Conservation (phyloP, 2,329 filamentous ascomycete genomes). For the Aspergillus ibericus region DNA sequence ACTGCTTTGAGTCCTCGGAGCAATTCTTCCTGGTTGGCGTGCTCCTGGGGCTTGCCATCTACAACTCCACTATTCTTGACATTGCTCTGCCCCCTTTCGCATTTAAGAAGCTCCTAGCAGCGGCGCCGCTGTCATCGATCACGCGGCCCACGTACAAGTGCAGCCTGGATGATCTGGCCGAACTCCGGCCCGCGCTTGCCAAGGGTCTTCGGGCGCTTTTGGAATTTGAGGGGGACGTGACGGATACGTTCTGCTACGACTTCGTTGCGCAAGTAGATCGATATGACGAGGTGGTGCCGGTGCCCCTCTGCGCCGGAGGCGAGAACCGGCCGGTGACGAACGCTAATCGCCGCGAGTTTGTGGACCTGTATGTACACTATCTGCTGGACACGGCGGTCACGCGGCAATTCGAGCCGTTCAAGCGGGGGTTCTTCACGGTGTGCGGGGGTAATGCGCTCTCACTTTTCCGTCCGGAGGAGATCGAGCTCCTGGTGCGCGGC, state of each 20-base stretch:
- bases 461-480: slow-evolving; percentile 86
- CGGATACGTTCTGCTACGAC: slow-evolving; percentile 75
- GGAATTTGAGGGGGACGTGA: slow-evolving; percentile 81
- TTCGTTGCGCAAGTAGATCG: slow-evolving; percentile 76
- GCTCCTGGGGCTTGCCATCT: slow-evolving; percentile 83
- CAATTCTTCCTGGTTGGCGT: slow-evolving; percentile 90
- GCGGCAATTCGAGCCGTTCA: slow-evolving; percentile 89
- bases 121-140: slow-evolving; percentile 61
- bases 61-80: slow-evolving; percentile 91
- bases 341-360: slow-evolving; percentile 78
- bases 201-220: slow-evolving; percentile 73
- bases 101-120: slow-evolving; percentile 80
- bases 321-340: slow-evolving; percentile 78
- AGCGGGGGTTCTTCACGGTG: slow-evolving; percentile 88
- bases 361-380: slow-evolving; percentile 79
- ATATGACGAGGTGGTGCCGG: slow-evolving; percentile 66
- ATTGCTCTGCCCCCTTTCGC: slow-evolving; percentile 84
- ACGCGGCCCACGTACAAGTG: slow-evolving; percentile 64
- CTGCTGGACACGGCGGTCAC: slow-evolving; percentile 74
- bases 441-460: slow-evolving; percentile 85
- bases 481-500: slow-evolving; percentile 81
- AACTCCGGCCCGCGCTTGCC: slow-evolving; percentile 75
- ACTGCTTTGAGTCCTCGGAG: slow-evolving; percentile 85
- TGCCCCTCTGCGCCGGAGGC: slow-evolving; percentile 73
- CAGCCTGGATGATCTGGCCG: slow-evolving; percentile 76